Evolutionary conservation across 202 grass and related monocot genomes (phyloP).

Genomic region (Brachypodium distachyon): DNA sequence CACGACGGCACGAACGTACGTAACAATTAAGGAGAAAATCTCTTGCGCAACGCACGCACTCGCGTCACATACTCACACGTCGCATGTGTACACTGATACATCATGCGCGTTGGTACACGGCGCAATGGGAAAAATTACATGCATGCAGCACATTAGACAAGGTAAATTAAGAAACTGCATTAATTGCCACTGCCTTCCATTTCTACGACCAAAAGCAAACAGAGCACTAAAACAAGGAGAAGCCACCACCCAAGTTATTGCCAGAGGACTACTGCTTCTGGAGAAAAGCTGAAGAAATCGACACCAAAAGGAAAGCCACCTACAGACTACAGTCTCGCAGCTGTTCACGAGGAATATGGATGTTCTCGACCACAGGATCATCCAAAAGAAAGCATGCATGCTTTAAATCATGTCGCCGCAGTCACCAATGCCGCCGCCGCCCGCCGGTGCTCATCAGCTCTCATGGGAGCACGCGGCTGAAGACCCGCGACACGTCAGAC

Average conservation of each 20-base stretch:
- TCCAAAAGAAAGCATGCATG: neutral
- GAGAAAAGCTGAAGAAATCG: neutral
- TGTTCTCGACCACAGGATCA: neutral
- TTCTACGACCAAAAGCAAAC: neutral
- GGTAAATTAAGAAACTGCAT: neutral
- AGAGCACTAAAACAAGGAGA: neutral
- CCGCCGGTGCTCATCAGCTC: neutral
- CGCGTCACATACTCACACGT: neutral
- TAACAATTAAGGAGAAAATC: neutral
- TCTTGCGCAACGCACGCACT: too few relatives aligned
- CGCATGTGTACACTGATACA: neutral
- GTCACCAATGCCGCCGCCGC: neutral
- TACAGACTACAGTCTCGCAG: too few relatives aligned
- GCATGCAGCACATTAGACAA: too few relatives aligned
- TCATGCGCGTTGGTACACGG: neutral
- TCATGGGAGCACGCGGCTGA: constrained; percentile 44
- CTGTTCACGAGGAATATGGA: too few relatives aligned
- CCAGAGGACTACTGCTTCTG: neutral
- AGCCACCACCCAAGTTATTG: neutral
- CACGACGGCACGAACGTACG: neutral
- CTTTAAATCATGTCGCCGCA: neutral
- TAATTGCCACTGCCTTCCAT: neutral
- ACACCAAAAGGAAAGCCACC: neutral
- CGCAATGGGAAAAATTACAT: too few relatives aligned
- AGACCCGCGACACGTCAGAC: constrained; percentile 52